A percentile compares a stretch with the other conserved stretches of the same genome.
Evolutionary conservation across 495 filamentous ascomycete species (phyloP).

Genomic region (Neurospora sp.): DNA sequence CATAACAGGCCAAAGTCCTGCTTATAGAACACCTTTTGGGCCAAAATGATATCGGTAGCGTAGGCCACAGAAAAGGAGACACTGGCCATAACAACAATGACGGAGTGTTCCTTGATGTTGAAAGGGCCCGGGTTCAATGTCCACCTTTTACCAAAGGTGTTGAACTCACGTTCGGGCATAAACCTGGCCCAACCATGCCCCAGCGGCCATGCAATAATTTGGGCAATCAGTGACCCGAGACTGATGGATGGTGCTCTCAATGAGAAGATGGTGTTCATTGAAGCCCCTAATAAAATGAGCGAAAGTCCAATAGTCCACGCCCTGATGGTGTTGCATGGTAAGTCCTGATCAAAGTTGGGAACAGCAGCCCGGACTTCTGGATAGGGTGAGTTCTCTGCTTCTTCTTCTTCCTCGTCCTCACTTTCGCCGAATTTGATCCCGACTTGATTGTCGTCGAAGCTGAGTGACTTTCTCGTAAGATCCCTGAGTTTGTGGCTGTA

Average conservation of each 20-base stretch:
- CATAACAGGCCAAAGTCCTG: conserved; percentile 59
- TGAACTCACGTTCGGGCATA: conserved; percentile 42
- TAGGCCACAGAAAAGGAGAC: conserved; percentile 53
- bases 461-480: conserved; percentile 16
- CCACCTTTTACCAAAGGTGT: conserved; percentile 44
- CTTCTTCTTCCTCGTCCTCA: conserved; percentile 14
- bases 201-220: conserved; percentile 61
- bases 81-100: conserved; percentile 67
- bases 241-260: conserved; percentile 56
- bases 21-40: conserved; percentile 55
- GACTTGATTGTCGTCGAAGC: conserved; percentile 29
- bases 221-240: conserved; percentile 57
- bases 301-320: conserved; percentile 64
- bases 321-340: conserved; percentile 60
- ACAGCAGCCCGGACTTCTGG: conserved; percentile 57
- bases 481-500: conserved; percentile 15
- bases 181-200: conserved; percentile 44
- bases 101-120: conserved; percentile 71
- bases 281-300: conserved; percentile 55
- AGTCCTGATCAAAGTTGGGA: conserved; percentile 51
- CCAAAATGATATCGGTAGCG: conserved; percentile 59
- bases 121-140: conserved; percentile 64
- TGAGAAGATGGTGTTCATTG: conserved; percentile 62
- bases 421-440: conserved; percentile 8
- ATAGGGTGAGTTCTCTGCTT: conserved; percentile 55